phyloP scores from a whole-genome alignment of 306 rosid genomes.

The Prosopis cineraria region DNA sequence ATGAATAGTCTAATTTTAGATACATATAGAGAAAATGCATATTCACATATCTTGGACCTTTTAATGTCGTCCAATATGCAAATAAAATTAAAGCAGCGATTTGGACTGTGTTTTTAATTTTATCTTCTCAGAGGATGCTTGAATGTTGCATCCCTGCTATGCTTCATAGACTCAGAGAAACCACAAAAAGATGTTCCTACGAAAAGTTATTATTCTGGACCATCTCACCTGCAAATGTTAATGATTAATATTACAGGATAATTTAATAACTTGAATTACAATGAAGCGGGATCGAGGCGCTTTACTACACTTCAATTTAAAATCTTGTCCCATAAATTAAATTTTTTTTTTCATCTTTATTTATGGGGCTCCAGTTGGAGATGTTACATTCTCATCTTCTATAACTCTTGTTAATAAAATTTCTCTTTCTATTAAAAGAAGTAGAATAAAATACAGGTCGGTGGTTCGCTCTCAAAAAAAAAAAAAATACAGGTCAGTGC shows the following conservation, averaged over 20 bases:
- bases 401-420: not conserved
- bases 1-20: not conserved
- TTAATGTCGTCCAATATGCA: not conserved
- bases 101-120: not conserved
- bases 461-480: too few relatives aligned
- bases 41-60: not conserved
- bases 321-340: not conserved
- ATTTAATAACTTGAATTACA: not conserved
- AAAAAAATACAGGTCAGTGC: too few relatives aligned
- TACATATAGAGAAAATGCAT: not conserved
- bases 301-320: not conserved
- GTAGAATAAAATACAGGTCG: not conserved
- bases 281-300: not conserved
- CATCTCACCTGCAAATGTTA: constrained; percentile 15
- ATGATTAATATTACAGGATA: not conserved
- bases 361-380: not conserved
- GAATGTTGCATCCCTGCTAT: not conserved
- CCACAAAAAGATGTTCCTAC: not conserved
- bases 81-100: not conserved
- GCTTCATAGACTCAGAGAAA: not conserved
- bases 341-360: not conserved
- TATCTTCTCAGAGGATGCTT: not conserved
- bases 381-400: not conserved
- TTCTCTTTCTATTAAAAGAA: not conserved
- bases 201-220: constrained; percentile 13